Evolutionary conservation across 1,284 basidiomycete species (phyloP).

Genomic region (Cryptococcus maquisensis): DNA sequence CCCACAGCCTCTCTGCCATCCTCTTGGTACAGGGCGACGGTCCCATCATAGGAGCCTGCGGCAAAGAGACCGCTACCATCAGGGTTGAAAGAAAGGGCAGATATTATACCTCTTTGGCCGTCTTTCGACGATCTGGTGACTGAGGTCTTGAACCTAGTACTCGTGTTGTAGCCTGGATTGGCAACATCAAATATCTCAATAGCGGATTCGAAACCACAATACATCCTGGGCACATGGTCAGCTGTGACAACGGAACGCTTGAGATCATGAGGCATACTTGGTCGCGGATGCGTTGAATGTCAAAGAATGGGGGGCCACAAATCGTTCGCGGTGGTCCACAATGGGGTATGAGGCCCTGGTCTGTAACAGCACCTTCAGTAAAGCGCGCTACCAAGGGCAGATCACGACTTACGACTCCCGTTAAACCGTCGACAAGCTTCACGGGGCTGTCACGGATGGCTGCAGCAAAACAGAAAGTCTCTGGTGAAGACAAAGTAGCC

Average conservation of each 20-base stretch:
- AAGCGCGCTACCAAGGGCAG: background rate
- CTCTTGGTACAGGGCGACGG: slow-evolving; percentile 72
- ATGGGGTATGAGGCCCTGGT: slow-evolving; percentile 85
- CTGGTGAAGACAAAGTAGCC: slow-evolving; percentile 58
- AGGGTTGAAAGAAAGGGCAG: slow-evolving; percentile 70
- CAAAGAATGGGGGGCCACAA: slow-evolving; percentile 76
- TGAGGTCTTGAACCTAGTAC: slow-evolving; percentile 65
- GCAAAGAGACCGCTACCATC: slow-evolving; percentile 68
- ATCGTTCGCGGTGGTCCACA: slow-evolving; percentile 81
- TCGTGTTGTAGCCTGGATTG: slow-evolving; percentile 43
- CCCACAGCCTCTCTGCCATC: slow-evolving; percentile 51
- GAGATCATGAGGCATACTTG: slow-evolving; percentile 55
- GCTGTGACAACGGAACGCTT: background rate
- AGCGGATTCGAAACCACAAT: slow-evolving; percentile 83
- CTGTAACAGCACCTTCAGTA: slow-evolving; percentile 48
- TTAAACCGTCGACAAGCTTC: slow-evolving; percentile 68
- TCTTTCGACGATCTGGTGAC: slow-evolving; percentile 72
- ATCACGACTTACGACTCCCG: slow-evolving; percentile 61
- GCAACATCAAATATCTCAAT: slow-evolving; percentile 80
- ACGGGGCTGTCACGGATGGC: slow-evolving; percentile 77
- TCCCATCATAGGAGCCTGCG: slow-evolving; percentile 58
- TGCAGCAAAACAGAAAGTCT: slow-evolving; percentile 72
- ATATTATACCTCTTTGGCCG: slow-evolving; percentile 83
- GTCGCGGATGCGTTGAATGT: slow-evolving; percentile 67
- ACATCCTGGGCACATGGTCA: slow-evolving; percentile 50